These are phyloP conservation scores for Lipomyces starkeyi DNA, from an alignment of 805 yeast species.

Conservation along the genomic window DNA sequence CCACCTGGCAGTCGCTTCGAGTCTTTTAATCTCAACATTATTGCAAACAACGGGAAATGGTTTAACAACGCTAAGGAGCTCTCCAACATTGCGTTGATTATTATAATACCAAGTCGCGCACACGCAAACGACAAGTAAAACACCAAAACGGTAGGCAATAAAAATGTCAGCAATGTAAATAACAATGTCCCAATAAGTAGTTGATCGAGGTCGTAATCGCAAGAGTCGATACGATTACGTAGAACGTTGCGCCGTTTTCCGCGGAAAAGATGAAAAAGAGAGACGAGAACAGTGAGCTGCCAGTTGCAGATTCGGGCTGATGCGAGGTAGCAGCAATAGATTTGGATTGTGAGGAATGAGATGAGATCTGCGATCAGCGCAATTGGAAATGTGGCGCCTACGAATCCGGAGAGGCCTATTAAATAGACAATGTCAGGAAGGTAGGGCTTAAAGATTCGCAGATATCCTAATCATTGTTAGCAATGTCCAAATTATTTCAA, in stretches of 20 bases:
- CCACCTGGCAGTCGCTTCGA: slow-evolving; percentile 72
- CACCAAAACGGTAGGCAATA: slow-evolving; percentile 86
- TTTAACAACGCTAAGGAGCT: slow-evolving; percentile 68
- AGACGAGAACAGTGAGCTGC: slow-evolving; percentile 69
- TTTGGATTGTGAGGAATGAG: slow-evolving; percentile 68
- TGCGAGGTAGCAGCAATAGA: slow-evolving; percentile 76
- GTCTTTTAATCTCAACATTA: slow-evolving; percentile 79
- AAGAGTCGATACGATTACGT: slow-evolving; percentile 83
- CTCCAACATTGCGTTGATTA: slow-evolving; percentile 60
- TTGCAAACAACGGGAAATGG: slow-evolving; percentile 85
- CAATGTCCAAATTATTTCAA: slow-evolving; percentile 23
- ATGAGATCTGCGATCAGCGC: slow-evolving; percentile 70
- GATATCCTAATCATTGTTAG: slow-evolving; percentile 14
- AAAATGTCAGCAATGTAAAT: slow-evolving; percentile 76
- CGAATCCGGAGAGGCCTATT: slow-evolving; percentile 52
- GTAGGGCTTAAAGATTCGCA: slow-evolving; percentile 43
- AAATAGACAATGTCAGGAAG: slow-evolving; percentile 45
- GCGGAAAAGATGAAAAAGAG: slow-evolving; percentile 81
- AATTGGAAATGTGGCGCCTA: slow-evolving; percentile 74
- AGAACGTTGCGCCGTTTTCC: slow-evolving; percentile 88
- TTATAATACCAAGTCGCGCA: slow-evolving; percentile 59
- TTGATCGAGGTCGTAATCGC: slow-evolving; percentile 85
- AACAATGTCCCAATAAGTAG: slow-evolving; percentile 84
- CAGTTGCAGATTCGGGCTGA: slow-evolving; percentile 79
- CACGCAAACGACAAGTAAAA: slow-evolving; percentile 78